Conservation (phyloP, 2,329 filamentous ascomycete species). For the Cyphellophora attinorum region DNA sequence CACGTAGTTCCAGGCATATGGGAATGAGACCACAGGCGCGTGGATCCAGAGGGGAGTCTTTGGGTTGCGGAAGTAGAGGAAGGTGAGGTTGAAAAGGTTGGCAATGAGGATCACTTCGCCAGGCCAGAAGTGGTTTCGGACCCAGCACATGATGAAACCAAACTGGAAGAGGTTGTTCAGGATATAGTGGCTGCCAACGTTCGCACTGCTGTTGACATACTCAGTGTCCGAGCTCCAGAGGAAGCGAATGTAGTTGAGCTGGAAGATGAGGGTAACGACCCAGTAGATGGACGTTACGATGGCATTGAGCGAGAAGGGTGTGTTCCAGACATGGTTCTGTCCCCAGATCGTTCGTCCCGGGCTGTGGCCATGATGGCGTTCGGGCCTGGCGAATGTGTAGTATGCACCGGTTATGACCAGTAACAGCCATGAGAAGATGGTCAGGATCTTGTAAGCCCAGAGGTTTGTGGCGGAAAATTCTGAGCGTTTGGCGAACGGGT, state of each 20-base stretch:
- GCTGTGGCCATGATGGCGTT: conserved; percentile 46
- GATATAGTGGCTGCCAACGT: conserved; percentile 77
- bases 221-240: conserved; percentile 61
- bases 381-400: conserved; percentile 58
- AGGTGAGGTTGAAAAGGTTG: conserved; percentile 73
- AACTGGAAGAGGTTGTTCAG: conserved; percentile 76
- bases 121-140: conserved; percentile 63
- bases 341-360: conserved; percentile 61
- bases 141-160: conserved; percentile 74
- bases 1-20: conserved; percentile 77
- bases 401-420: conserved; percentile 64
- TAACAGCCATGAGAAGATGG: conserved; percentile 64
- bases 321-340: conserved; percentile 57
- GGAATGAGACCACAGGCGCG: conserved; percentile 62
- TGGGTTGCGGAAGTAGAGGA: conserved; percentile 71
- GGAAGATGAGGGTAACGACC: conserved; percentile 41
- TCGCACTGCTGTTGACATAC: conserved; percentile 59
- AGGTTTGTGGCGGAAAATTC: conserved; percentile 53
- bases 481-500: conserved; percentile 67
- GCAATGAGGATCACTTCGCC: conserved; percentile 66
- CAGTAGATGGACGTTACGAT: conserved; percentile 63
- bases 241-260: conserved; percentile 65
- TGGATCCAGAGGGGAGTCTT: conserved; percentile 67
- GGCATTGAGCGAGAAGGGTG: conserved; percentile 66
- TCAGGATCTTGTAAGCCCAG: conserved; percentile 65